These are phyloP conservation scores for Gossypium australe DNA, from an alignment of 345 rosid species.

Conservation along the genomic window DNA sequence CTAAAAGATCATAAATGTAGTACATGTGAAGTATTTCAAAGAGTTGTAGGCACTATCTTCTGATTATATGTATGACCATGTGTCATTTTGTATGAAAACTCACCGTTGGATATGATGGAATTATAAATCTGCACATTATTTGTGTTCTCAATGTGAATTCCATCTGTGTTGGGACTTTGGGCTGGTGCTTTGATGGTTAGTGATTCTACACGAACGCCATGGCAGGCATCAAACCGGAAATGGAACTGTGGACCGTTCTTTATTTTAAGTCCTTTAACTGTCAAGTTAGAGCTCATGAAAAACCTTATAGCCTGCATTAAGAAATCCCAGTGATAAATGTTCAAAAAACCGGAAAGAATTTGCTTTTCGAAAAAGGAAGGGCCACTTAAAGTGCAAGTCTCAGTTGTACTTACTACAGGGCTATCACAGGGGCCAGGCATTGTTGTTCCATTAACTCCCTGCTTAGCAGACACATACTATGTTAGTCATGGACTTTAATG, in stretches of 20 bases:
- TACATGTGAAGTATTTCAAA: neutral
- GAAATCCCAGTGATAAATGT: neutral
- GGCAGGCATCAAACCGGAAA: slow-evolving; percentile 56
- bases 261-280: slow-evolving; percentile 44
- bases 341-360: too few relatives aligned
- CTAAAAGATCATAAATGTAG: slow-evolving; percentile 20
- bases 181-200: slow-evolving; percentile 61
- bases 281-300: slow-evolving; percentile 55
- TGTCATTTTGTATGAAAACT: neutral
- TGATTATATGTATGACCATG: neutral
- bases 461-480: neutral
- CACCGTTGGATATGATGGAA: slow-evolving; percentile 73
- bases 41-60: neutral
- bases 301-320: slow-evolving; percentile 37
- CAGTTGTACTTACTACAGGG: slow-evolving; percentile 50
- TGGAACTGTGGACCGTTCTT: slow-evolving; percentile 71
- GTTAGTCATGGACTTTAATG: neutral
- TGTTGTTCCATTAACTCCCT: slow-evolving; percentile 65
- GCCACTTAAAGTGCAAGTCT: neutral
- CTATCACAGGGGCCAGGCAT: slow-evolving; percentile 80
- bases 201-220: slow-evolving; percentile 35
- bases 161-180: slow-evolving; percentile 83
- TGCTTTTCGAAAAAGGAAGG: neutral
- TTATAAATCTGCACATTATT: slow-evolving; percentile 53
- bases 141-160: slow-evolving; percentile 72